Conservation (phyloP, 192 early-diverging fungal species). For the Podila epigama region DNA sequence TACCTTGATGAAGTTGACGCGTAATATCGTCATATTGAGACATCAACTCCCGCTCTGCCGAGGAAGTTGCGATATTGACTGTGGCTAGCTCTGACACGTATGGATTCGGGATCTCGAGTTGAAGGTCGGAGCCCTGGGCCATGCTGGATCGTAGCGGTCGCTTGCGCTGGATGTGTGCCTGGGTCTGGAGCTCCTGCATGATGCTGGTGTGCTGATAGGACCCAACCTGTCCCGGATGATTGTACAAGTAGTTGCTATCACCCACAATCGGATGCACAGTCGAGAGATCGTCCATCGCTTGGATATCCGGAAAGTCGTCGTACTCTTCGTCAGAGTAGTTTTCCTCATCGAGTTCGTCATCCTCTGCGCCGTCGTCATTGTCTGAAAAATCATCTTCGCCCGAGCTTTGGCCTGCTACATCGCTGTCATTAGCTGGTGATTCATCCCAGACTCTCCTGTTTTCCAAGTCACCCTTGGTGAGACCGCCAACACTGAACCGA, state of each 20-base stretch:
- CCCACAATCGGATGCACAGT: too few species aligned
- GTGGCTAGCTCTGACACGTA: not conserved
- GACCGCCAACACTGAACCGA: not conserved
- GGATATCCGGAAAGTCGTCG: conserved; percentile 26
- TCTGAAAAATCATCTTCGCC: conserved; percentile 38
- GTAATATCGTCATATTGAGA: conserved; percentile 25
- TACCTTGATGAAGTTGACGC: conserved; percentile 27
- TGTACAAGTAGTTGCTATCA: too few species aligned
- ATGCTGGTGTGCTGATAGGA: conserved; percentile 13
- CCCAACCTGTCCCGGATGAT: too few species aligned
- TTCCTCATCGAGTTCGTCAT: conserved; percentile 26
- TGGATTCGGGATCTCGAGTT: not conserved
- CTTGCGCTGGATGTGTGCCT: conserved; percentile 10
- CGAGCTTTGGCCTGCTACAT: conserved; percentile 33
- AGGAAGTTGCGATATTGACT: not conserved
- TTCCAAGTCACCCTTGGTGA: not conserved
- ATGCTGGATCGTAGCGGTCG: conserved; percentile 7
- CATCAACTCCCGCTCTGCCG: conserved; percentile 8
- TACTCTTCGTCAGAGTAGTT: conserved; percentile 43
- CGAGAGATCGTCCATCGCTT: conserved; percentile 11
- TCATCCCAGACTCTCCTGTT: conserved; percentile 10
- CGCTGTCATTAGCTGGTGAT: conserved; percentile 10
- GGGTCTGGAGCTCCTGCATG: conserved; percentile 13
- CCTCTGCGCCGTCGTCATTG: conserved; percentile 18
- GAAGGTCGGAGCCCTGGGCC: conserved; percentile 4